Base-by-base conservation (phyloP, 2,329 filamentous ascomycete species). In the Alternaria ethzedia region DNA sequence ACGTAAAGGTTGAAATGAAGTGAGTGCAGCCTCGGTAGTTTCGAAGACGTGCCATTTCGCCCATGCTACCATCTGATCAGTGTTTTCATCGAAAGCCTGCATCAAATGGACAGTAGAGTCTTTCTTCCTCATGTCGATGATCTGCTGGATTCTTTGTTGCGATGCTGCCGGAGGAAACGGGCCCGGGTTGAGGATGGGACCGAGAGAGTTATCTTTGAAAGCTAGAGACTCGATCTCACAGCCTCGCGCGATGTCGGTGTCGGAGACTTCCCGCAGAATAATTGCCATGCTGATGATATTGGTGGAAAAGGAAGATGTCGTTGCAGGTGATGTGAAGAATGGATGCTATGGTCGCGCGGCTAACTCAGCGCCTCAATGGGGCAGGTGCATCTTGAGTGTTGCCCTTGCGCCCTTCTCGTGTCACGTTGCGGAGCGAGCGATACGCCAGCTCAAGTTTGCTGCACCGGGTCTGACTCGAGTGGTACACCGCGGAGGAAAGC, bases 11-110 rank as follows among this genome's bases (percentile, higher is more conserved):
- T 56, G 50, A 9, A 63, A 59, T 3, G 73, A 63, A 9, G 56
- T 52, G 2, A 61, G 58, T 2, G 63, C 67, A 1, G 62, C 59
- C 20, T 71, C 64, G 5, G 69, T 28, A 0, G 72, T 72, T 9
- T 68, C 58, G 60, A 73, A 75, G 11, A 79, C 44, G 46, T 73
- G 64, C 74, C 74, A 78, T 51, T 78, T 75, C 2, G 75, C 67
- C 32, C 72, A 74, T 2, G 74, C 74, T 5, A 76, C 68, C 55
- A 75, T 69, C n/a, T 74, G 65, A 8, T 63, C 63, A 1, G 68
- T 69, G 5, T 68, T 68, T 50, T 70, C 72, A 13, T 70, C 72
- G 17, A 74, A 66, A 30, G 67, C 72, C 57, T 78, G 71, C 5
- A 75, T 30, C 26, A 70, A 74, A 6, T 54, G 41, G 0, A 43